phyloP scores from a whole-genome alignment of 805 yeast genomes.

The Ogataea dorogensis region DNA sequence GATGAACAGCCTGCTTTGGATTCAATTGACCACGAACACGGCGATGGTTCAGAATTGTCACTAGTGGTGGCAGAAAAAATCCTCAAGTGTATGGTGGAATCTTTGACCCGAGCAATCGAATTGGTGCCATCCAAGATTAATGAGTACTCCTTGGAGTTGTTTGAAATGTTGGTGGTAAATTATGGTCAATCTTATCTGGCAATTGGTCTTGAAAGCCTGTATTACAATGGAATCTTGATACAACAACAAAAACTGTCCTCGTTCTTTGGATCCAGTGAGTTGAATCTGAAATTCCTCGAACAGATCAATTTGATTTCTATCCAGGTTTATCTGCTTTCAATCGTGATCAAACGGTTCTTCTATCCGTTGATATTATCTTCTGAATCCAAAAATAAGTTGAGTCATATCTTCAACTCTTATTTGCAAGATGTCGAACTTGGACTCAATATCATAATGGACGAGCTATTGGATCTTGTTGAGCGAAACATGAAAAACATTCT shows the following conservation, averaged over 20 bases:
- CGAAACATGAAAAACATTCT: conserved; percentile 49
- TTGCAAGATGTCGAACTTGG: conserved; percentile 50
- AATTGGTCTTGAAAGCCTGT: conserved; percentile 69
- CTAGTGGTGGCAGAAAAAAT: conserved; percentile 57
- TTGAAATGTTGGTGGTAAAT: conserved; percentile 65
- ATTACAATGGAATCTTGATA: conserved; percentile 31
- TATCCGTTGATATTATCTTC: conserved; percentile 58
- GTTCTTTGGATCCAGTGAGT: conserved; percentile 26
- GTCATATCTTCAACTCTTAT: conserved; percentile 26
- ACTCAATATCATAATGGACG: conserved; percentile 61
- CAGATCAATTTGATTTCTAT: conserved; percentile 26
- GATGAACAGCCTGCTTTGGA: conserved; percentile 14
- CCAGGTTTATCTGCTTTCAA: conserved; percentile 58
- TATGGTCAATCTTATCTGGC: conserved; percentile 75
- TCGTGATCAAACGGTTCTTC: conserved; percentile 70
- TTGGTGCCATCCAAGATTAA: conserved; percentile 61
- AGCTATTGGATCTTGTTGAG: conserved; percentile 52
- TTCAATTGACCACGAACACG: conserved; percentile 13
- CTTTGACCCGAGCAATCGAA: conserved; percentile 74
- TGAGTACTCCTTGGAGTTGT: conserved; percentile 60
- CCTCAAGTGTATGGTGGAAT: conserved; percentile 70
- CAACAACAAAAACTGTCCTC: conserved; percentile 29
- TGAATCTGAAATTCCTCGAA: conserved; percentile 21
- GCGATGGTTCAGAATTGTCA: conserved; percentile 30
- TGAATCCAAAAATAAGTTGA: conserved; percentile 17